Base-by-base conservation (phyloP, 106 monocot genomes). In the Vanilla planifolia region DNA sequence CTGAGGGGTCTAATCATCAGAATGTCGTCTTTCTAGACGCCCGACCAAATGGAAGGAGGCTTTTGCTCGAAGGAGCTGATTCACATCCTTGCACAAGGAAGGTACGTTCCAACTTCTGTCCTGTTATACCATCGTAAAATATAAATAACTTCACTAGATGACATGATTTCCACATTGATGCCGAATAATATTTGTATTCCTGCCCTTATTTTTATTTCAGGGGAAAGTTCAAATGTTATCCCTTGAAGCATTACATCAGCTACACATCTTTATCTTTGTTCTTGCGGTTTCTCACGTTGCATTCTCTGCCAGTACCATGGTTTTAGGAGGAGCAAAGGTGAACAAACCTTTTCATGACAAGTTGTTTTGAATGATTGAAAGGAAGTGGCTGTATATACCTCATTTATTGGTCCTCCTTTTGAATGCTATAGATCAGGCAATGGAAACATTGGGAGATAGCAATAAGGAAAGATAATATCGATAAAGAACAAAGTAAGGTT, bases 231-330 rank as follows among this genome's bases (percentile, higher is more conserved):
- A 81, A 29, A 43, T 89, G 30, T 64, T 93, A 58, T 93, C 93
- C 21, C 35, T 81, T 48, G 93, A 93, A 64, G 88, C 93, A 59
- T 74, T 89, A 51, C 93, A 93, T 65, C 81, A 93, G 8, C 69
- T 93, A 11, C 93, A 93, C 68, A 93, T 93, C 61, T 89, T 93
- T 60, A 93, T 93, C 53, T 93, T 93, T 70, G 81, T 85, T 5
- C 74, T 93, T 28, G 93, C 85, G 11, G 71, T 93, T 27, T 80
- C 82, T 50, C 93, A 93, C 75, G 85, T 85, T 46, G 41, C 67
- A 6, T 93, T 93, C 42, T 89, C 71, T 60, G 93, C 85, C 52
- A 72, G 74, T n/a, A 93, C 88, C 6, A 79, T 93, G 85, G 68
- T 89, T 72, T 74, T 93, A 10, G 93, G 93, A 44, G 85, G 84